Evolutionary conservation across 2,329 filamentous ascomycete genomes (phyloP), one percentile per base, ranked within the genome.

Genomic region (Fonsecaea pedrosoi): DNA sequence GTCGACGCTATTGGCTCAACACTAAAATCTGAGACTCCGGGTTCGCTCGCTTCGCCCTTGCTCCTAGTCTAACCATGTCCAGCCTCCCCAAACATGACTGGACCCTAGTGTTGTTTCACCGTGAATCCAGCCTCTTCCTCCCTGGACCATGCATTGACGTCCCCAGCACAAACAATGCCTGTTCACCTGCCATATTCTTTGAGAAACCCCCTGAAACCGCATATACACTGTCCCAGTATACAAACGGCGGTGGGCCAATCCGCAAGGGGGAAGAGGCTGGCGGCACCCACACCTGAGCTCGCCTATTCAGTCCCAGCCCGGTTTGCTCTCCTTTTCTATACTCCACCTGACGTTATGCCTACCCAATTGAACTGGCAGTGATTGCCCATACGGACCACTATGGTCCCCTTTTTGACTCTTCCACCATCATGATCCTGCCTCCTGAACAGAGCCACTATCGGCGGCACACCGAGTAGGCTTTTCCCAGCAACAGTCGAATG

Each of bases 321-420:
- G 64, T 53, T 60, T 48, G 54, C 54, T 64, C 64, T 54, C 62
- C 60, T 67, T 59, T 67, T 64, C 65, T 63, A 65, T 58, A 56
- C 59, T 61, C 59, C 59, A 61, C 59, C 32, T 61, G 30, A 9
- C 35, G 45, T 13, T 54, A 3, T 37, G 54, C 38, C 58, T 54
- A n/a, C 40, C 57, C 57, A 35, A 2, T n/a, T 60, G 57, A 25
- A 21, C 25, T 45, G 35, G 13, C 57, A 3, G 42, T 18, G 10
- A 37, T 53, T 50, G 30, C 34, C 40, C 37, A 60, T 53, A 30
- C 25, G 57, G 40, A 58, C 37, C 53, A 38, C 18, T 34, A 60
- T 59, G 42, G 38, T n/a, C 25, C 25, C 35, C 32, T 61, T 48
- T 53, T 21, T 21, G 25, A 25, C 25, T 25, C 25, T 25, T 25